These are phyloP conservation scores for Talaromyces sp. DNA, from an alignment of 2,329 filamentous ascomycete species.

Conservation along the genomic window DNA sequence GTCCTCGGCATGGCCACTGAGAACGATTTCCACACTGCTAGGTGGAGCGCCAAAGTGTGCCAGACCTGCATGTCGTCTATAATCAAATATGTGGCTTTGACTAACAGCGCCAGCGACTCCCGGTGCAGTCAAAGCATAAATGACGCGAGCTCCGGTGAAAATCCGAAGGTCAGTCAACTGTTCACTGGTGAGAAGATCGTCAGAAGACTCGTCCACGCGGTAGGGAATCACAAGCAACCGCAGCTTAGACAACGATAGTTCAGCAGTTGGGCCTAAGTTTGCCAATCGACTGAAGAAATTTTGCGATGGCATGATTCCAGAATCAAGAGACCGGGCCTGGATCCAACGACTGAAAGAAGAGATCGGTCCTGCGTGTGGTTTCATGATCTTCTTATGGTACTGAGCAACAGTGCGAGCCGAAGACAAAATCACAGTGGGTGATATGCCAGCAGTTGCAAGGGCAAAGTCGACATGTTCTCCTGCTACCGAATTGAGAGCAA, in stretches of 20 bases:
- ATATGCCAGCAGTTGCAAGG: slow-evolving; percentile 66
- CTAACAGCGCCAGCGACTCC: slow-evolving; percentile 84
- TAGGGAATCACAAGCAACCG: slow-evolving; percentile 78
- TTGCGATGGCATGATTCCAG: slow-evolving; percentile 68
- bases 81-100: slow-evolving; percentile 85
- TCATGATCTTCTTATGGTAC: slow-evolving; percentile 58
- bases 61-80: slow-evolving; percentile 51
- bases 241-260: slow-evolving; percentile 57
- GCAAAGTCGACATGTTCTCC: slow-evolving; percentile 65
- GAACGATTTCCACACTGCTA: slow-evolving; percentile 70
- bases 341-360: slow-evolving; percentile 65
- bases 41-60: slow-evolving; percentile 78
- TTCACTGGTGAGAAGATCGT: slow-evolving; percentile 60
- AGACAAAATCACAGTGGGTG: slow-evolving; percentile 77
- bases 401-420: slow-evolving; percentile 67
- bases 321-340: slow-evolving; percentile 63
- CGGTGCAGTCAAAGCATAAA: slow-evolving; percentile 78
- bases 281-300: slow-evolving; percentile 51
- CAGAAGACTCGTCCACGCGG: slow-evolving; percentile 55
- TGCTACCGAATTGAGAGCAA: slow-evolving; percentile 85
- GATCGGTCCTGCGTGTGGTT: slow-evolving; percentile 56
- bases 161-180: slow-evolving; percentile 76
- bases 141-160: slow-evolving; percentile 70
- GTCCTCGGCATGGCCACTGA: slow-evolving; percentile 41
- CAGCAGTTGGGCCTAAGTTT: slow-evolving; percentile 32